These are phyloP conservation scores for Melampsora americana DNA, from an alignment of 1,284 basidiomycete genomes.

Conservation along the genomic window DNA sequence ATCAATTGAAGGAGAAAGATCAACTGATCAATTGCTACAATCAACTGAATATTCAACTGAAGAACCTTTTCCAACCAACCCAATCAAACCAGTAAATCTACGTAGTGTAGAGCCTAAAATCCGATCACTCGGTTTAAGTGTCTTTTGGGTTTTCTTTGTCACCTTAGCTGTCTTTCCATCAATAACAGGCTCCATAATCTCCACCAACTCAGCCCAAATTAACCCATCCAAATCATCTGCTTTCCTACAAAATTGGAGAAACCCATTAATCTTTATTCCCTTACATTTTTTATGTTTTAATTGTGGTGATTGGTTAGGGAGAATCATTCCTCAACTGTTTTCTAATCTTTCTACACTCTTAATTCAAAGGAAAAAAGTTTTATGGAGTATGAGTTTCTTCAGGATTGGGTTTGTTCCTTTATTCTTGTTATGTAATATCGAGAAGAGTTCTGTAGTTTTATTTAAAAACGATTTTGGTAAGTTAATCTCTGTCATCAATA, in stretches of 20 bases:
- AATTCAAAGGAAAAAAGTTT: neutral
- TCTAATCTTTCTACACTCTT: neutral
- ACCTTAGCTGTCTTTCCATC: constrained; percentile 51
- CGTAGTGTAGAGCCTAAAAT: constrained; percentile 50
- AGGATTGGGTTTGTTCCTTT: constrained; percentile 26
- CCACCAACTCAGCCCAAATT: constrained; percentile 21
- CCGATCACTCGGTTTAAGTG: constrained; percentile 48
- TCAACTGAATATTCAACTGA: neutral
- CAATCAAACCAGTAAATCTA: constrained; percentile 22
- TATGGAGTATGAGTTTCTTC: neutral
- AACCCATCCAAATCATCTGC: constrained; percentile 2
- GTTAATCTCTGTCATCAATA: constrained; percentile 8
- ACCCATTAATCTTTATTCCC: constrained; percentile 48
- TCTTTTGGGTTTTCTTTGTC: constrained; percentile 49
- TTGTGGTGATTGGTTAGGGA: constrained; percentile 50
- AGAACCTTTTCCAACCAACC: neutral
- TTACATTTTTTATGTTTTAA: constrained; percentile 51
- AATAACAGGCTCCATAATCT: constrained; percentile 49
- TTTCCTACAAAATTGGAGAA: constrained; percentile 20
- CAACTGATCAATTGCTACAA: neutral
- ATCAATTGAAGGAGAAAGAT: constrained; percentile 8
- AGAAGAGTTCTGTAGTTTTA: constrained; percentile 32
- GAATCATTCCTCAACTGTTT: constrained; percentile 49
- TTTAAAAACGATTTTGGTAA: constrained; percentile 49
- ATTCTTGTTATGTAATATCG: constrained; percentile 45